Base-by-base conservation (phyloP, 345 rosid species). In the Heritiera fomes region DNA sequence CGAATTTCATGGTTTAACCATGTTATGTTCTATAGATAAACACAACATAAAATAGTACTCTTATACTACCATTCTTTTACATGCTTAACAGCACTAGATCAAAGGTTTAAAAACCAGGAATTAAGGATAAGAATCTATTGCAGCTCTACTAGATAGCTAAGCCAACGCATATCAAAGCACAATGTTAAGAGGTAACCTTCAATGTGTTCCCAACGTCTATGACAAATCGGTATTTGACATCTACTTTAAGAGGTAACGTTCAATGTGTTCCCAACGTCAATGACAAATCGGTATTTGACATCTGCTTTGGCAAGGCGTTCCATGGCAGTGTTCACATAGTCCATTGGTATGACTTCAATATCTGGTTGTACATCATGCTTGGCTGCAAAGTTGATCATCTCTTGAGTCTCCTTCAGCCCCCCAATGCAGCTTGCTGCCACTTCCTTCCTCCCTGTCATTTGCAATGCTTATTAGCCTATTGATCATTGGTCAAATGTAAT, bases 391-490 rank as follows among this genome's bases (percentile, higher is more conserved):
- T 90, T 80, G 0, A 89, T 4, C 92, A 85, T 89, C 76, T 88
- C 92, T 69, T 87, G 91, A n/a, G 89, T 89, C 80, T 90, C 94
- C 28, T 85, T 82, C 80, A 89, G 78, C 38, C 92, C 91, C 64
- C 92, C 94, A 13, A 83, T 50, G 59, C 59, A 38, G 46, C 88
- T 87, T 2, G 91, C 94, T 8, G 53, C 86, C 2, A 87, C 79
- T 20, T 68, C 78, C 70, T 89, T 90, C 83, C 88, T 78, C 77
- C 87, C 91, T 90, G 56, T 45, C 49, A 11, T 47, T 70, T 41
- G 6, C n/a, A 52, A 1, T 4, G 15, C 6, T 52, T 17, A 14
- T 14, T 52, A 52, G 6, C 18, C 14, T 52, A 17, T 15, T 53
- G 1, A 15, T 53, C 18, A 49, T 15, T 14, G 58, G 58, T 53